These are phyloP conservation scores for Cladophialophora chaetospira DNA, from an alignment of 2,329 filamentous ascomycete genomes.

Conservation along the genomic window DNA sequence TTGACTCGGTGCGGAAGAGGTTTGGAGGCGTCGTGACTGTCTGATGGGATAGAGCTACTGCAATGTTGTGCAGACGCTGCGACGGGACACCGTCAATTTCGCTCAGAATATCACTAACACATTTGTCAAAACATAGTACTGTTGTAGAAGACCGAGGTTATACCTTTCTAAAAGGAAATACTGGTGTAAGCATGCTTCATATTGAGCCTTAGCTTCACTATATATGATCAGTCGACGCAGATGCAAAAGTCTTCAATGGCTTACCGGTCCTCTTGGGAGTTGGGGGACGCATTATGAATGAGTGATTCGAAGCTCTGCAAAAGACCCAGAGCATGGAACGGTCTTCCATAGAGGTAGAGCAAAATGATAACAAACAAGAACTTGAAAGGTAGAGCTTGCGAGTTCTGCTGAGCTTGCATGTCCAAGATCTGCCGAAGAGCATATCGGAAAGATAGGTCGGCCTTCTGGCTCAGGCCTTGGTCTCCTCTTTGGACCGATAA, in stretches of 20 bases:
- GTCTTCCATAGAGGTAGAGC: conserved; percentile 10
- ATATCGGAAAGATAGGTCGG: conserved; percentile 10
- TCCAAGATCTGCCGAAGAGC: conserved; percentile 9
- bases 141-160: not conserved
- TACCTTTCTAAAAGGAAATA: conserved; percentile 15
- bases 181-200: conserved; percentile 11
- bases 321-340: conserved; percentile 11
- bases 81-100: conserved; percentile 10
- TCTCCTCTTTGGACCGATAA: not conserved
- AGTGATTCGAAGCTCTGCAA: conserved; percentile 11
- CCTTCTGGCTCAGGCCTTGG: not conserved
- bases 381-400: conserved; percentile 8
- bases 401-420: conserved; percentile 10
- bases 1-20: not conserved
- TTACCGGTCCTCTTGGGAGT: conserved; percentile 6
- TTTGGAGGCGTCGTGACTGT: not conserved
- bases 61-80: conserved; percentile 3
- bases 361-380: conserved; percentile 14
- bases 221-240: not conserved
- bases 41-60: not conserved
- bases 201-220: conserved; percentile 3
- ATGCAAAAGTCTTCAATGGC: not conserved
- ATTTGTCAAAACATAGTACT: not conserved
- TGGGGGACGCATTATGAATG: conserved; percentile 4
- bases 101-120: conserved; percentile 11